Conservation (phyloP, 2,329 filamentous ascomycete genomes). For the Cercospora zeae-maydis region DNA sequence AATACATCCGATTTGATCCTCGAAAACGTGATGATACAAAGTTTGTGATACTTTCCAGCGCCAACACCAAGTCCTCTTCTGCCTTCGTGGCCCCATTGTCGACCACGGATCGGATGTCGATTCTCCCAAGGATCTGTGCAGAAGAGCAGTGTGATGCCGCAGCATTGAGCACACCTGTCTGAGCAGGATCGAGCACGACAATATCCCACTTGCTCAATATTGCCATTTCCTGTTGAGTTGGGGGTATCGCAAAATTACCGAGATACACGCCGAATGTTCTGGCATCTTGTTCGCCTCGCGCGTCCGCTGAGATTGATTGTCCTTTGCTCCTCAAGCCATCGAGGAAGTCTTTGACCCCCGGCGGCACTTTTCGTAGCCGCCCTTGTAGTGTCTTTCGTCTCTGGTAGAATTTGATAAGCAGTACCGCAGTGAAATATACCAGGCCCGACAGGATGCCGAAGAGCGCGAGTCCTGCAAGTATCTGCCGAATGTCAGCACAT, state of each 20-base stretch:
- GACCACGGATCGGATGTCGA: conserved; percentile 17
- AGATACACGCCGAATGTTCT: conserved; percentile 32
- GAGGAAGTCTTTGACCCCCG: not conserved
- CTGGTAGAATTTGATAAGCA: not conserved
- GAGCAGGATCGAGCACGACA: conserved; percentile 27
- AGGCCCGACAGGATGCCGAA: conserved; percentile 5
- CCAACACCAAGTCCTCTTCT: not conserved
- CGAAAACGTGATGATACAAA: conserved; percentile 20
- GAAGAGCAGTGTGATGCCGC: conserved; percentile 24
- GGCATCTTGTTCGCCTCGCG: conserved; percentile 7
- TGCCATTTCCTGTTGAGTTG: conserved; percentile 19
- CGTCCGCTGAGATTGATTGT: not conserved
- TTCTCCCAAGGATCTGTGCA: conserved; percentile 26
- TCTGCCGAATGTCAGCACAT: not conserved
- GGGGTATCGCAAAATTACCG: conserved; percentile 26
- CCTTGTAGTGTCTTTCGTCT: not conserved
- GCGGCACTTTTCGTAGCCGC: not conserved
- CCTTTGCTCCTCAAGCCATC: not conserved
- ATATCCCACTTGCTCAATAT: conserved; percentile 30
- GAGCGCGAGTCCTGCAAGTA: conserved; percentile 7
- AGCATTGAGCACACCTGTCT: conserved; percentile 23
- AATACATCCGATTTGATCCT: conserved; percentile 33
- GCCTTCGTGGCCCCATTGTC: not conserved
- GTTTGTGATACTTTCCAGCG: conserved; percentile 14
- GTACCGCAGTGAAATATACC: not conserved